Evolutionary conservation across 768 basidiomycete species (phyloP), one percentile per base, ranked within the genome.

Genomic region (Ephemerocybe angulata): DNA sequence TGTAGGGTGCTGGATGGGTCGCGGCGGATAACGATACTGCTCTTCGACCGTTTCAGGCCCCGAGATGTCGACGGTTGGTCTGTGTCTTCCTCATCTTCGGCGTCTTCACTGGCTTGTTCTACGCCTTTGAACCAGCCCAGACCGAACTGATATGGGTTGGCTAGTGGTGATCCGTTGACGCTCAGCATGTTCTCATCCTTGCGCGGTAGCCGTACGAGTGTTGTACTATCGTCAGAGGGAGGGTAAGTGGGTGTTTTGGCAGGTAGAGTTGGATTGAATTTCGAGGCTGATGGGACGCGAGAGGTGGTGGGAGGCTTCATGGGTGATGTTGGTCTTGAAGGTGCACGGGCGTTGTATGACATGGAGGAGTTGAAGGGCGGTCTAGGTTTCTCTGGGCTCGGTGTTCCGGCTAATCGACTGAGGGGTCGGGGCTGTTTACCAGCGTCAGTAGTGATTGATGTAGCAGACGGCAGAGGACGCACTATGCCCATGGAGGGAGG

Each of bases 131-230:
- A 78, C 84, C 84, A 83, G 35, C 78, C 73, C 42, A 84, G 64
- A 19, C 84, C 86, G 60, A 86, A 81, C 56, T 84, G 76, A 62
- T 86, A 87, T 1, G 90, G 89, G 65, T 91, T 91, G 17, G 85
- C 82, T 17, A 93, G 76, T 0, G 91, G 91, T 0, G 88, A 90
- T 3, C 91, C 91, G 57, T 93, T 93, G 19, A 87, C 69, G 62
- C 89, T 89, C 48, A 92, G 76, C 81, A 92, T 82, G 62, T 76
- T 83, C 68, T 93, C 91, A 62, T 90, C 83, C 59, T 77, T 81
- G 38, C 87, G 81, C 11, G 88, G 86, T 65, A 85, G 75, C 24
- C 90, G 84, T 44, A 86, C 73, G 13, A 51, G 40, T 3, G 77
- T 65, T 17, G 78, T 68, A 40, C 70, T 67, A 21, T 71, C 72